A percentile compares a stretch with the other conserved stretches of the same genome.
Conservation (phyloP, 2,329 filamentous ascomycete species). For the Penicillium sp. region DNA sequence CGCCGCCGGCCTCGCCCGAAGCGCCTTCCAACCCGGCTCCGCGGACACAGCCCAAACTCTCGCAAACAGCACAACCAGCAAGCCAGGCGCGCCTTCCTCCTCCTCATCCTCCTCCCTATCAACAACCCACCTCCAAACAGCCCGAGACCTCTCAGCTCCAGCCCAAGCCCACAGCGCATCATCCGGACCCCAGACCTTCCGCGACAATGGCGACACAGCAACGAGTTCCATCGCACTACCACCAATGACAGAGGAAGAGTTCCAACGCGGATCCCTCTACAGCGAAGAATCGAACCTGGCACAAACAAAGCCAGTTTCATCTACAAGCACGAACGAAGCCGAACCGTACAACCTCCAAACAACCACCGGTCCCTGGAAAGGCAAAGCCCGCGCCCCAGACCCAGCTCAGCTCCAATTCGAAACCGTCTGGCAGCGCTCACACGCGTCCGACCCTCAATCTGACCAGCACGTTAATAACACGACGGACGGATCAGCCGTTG, state of each 20-base stretch:
- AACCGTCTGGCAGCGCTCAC: constrained; percentile 21
- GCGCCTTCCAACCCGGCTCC: constrained; percentile 23
- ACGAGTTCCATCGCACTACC: constrained; percentile 12
- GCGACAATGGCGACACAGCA: not conserved
- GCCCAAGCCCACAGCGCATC: not conserved
- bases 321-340: constrained; percentile 3
- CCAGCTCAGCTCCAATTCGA: constrained; percentile 18
- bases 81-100: constrained; percentile 4
- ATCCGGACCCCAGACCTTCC: constrained; percentile 7
- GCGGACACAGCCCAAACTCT: constrained; percentile 20
- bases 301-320: not conserved
- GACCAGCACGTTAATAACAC: too few relatives aligned
- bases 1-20: constrained; percentile 33
- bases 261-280: constrained; percentile 12
- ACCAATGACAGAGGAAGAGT: constrained; percentile 21
- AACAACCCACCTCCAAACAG: not conserved
- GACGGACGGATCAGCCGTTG: constrained; percentile 43
- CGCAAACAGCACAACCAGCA: constrained; percentile 18
- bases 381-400: constrained; percentile 18
- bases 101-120: not conserved
- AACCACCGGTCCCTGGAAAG: constrained; percentile 19
- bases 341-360: constrained; percentile 13
- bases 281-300: too few relatives aligned
- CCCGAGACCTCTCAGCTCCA: not conserved
- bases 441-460: not conserved